Conservation (phyloP, 2,329 filamentous ascomycete species). For the Arthrobotrys iridis region DNA sequence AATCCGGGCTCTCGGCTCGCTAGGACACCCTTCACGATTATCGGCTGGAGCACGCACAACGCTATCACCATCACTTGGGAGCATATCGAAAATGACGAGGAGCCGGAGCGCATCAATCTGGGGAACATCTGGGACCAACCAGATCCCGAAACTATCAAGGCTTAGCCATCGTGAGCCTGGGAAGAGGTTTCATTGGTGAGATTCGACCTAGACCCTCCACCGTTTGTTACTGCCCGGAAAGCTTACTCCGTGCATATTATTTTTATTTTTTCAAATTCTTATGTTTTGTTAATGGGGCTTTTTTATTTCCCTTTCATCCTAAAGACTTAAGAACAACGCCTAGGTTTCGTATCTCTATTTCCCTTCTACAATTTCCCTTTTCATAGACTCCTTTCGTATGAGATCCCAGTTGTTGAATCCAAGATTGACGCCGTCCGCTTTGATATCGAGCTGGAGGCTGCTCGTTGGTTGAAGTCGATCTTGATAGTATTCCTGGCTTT, state of each 20-base stretch:
- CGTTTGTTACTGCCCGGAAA: too few species aligned
- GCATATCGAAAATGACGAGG: conserved; percentile 18
- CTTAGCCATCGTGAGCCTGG: too few species aligned
- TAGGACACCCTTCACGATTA: neutral
- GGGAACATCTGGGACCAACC: conserved; percentile 2
- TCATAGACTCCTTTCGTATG: neutral
- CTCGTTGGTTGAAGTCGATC: neutral
- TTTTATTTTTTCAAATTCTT: too few species aligned
- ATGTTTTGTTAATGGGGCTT: too few species aligned
- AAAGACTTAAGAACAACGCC: too few species aligned
- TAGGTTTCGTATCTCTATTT: too few species aligned
- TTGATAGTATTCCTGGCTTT: neutral
- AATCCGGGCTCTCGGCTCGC: conserved; percentile 24
- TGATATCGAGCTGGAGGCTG: neutral
- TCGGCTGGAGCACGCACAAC: neutral
- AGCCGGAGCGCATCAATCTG: neutral
- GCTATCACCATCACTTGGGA: conserved; percentile 29
- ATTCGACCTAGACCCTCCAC: too few species aligned
- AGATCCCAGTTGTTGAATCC: neutral
- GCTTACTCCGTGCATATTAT: too few species aligned
- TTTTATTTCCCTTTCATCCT: too few species aligned
- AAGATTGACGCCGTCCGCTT: neutral
- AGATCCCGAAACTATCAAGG: too few species aligned
- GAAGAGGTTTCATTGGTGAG: too few species aligned
- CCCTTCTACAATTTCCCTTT: neutral